Evolutionary conservation across 805 yeast species (phyloP), one percentile per base, ranked within the genome.

Genomic region (Deakozyma indianensis): DNA sequence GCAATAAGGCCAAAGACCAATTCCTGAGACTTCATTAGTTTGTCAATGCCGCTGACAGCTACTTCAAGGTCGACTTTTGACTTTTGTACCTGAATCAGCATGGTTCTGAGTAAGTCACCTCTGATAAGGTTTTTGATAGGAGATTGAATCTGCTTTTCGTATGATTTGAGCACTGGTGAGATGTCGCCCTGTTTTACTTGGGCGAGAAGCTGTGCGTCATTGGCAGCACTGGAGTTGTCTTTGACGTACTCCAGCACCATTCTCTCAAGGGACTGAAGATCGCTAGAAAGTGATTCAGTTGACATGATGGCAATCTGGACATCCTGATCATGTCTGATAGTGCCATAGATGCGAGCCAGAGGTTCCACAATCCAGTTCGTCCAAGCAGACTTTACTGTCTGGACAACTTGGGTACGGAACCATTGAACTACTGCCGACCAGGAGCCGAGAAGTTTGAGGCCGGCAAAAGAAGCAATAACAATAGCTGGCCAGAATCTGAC

Each of bases 61-160:
- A 87, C 67, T 29, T 83, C 87, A 5, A 95, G 95, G 60, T 90
- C 98, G 4, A 92, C 96, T 62, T 90, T 90, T 11, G 95, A 81
- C 63, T 92, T 90, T 61, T 90, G 98, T n/a, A 92, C 69, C 61
- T 92, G 97, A 50, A 90, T 88, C 56, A 92, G 65, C 41, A 92
- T 61, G 15, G 88, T 78, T 45, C 95, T 71, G 5, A 87, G 62
- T 51, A 90, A 70, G 47, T 78, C 75, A 3, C 97, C 98, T 14
- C 64, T 62, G 2, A 87, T 47, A 1, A 79, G 53, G 29, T 80
- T 77, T 46, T 67, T 70, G 42, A 87, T 56, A 0, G 97, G 97
- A 3, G 68, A 59, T 47, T 77, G 74, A 47, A 92, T 66, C 52
- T 86, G 90, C 22, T 64, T 55, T 56, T 90, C 97, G 58, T 92